phyloP scores from a whole-genome alignment of 495 filamentous ascomycete genomes.

The Podospora pseudoanserina region DNA sequence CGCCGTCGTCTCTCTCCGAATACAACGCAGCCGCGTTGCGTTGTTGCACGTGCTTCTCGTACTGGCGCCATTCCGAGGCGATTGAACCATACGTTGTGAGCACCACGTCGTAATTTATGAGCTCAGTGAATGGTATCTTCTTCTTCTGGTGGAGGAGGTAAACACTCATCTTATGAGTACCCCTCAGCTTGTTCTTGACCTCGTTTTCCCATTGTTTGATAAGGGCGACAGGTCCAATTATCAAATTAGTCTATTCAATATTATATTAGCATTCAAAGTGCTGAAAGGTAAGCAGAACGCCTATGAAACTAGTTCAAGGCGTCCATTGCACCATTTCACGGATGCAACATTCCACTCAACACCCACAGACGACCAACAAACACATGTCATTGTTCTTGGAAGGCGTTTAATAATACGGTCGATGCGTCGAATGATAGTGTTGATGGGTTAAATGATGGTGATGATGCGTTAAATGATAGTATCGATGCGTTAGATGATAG shows the following conservation, averaged over 20 bases:
- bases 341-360: background rate
- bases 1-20: conserved; percentile 19
- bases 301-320: background rate
- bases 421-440: no score
- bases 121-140: conserved; percentile 52
- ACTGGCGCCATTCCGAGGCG: conserved; percentile 61
- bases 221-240: conserved; percentile 82
- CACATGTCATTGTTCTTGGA: background rate
- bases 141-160: conserved; percentile 61
- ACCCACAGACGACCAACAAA: background rate
- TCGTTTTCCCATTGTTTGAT: conserved; percentile 89
- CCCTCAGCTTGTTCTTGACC: conserved; percentile 67
- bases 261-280: conserved; percentile 19
- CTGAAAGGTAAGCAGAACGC: background rate
- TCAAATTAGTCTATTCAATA: conserved; percentile 65
- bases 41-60: conserved; percentile 20
- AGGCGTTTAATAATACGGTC: no score
- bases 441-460: no score
- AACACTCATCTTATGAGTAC: conserved; percentile 56
- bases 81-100: conserved; percentile 88
- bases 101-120: conserved; percentile 75
- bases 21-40: conserved; percentile 20
- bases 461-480: no score
- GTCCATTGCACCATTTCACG: background rate
- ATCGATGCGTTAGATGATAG: no score